These are phyloP conservation scores for Schizosaccharomyces versatilis DNA, from an alignment of 1,139 yeast species.

Conservation along the genomic window DNA sequence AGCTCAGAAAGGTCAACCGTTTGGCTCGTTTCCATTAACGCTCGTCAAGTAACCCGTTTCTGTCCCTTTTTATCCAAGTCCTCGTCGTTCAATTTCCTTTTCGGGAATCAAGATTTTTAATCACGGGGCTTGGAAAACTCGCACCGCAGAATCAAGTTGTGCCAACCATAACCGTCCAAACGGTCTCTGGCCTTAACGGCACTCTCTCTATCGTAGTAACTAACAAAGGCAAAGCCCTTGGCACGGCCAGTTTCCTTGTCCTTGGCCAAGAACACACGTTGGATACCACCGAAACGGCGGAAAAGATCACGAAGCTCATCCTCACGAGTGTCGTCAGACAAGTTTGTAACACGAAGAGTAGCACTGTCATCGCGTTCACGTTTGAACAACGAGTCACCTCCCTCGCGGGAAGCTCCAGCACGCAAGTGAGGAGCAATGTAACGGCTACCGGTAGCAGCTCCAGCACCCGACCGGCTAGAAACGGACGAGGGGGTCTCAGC, in stretches of 20 bases:
- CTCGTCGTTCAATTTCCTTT: not conserved
- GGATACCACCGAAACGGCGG: slow-evolving; percentile 42
- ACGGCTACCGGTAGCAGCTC: slow-evolving; percentile 21
- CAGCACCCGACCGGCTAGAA: slow-evolving; percentile 5
- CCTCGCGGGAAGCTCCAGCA: slow-evolving; percentile 25
- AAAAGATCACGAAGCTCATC: slow-evolving; percentile 56
- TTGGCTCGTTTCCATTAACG: no score
- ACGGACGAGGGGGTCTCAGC: slow-evolving; percentile 7
- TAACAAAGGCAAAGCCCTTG: slow-evolving; percentile 92
- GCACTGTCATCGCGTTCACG: slow-evolving; percentile 51
- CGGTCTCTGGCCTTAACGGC: slow-evolving; percentile 64
- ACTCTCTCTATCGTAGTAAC: slow-evolving; percentile 42
- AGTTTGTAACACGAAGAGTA: slow-evolving; percentile 77
- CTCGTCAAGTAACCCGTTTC: no score
- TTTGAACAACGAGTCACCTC: slow-evolving; percentile 18
- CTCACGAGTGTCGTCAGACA: slow-evolving; percentile 70
- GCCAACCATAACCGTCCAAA: slow-evolving; percentile 80
- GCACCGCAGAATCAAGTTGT: slow-evolving; percentile 50
- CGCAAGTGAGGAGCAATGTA: slow-evolving; percentile 71
- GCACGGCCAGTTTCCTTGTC: slow-evolving; percentile 87
- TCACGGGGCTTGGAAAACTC: slow-evolving; percentile 12
- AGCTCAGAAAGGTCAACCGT: no score
- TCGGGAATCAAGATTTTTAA: not conserved
- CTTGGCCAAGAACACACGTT: slow-evolving; percentile 66
- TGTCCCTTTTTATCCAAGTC: not conserved